These are phyloP conservation scores for Cladobotryum mycophilum DNA, from an alignment of 2,329 filamentous ascomycete species.

Conservation along the genomic window DNA sequence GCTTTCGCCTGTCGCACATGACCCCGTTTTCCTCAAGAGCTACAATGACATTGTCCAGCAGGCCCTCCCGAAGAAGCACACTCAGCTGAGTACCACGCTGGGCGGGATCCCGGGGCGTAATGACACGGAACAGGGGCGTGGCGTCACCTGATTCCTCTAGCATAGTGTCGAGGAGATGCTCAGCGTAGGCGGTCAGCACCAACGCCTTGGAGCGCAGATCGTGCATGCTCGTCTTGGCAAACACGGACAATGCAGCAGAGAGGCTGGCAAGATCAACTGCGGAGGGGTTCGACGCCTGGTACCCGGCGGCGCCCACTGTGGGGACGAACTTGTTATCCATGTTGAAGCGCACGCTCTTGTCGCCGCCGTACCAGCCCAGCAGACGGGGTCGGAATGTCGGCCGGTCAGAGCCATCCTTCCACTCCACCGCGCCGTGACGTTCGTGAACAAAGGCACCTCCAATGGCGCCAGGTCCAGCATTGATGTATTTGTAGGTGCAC, in stretches of 20 bases:
- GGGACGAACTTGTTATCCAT: conserved; percentile 81
- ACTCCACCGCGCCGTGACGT: conserved; percentile 54
- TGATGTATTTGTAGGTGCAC: conserved; percentile 95
- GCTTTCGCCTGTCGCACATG: conserved; percentile 76
- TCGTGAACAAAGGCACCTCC: conserved; percentile 77
- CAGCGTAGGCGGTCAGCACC: conserved; percentile 68
- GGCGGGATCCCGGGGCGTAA: conserved; percentile 63
- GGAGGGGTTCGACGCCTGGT: conserved; percentile 77
- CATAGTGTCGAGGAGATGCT: conserved; percentile 53
- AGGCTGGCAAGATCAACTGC: conserved; percentile 73
- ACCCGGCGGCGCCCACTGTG: conserved; percentile 71
- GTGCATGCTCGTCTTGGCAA: conserved; percentile 63
- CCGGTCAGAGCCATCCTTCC: conserved; percentile 27
- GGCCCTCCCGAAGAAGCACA: conserved; percentile 58
- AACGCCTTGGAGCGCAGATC: conserved; percentile 65
- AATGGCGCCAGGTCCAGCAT: conserved; percentile 76
- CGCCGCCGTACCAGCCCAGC: conserved; percentile 81
- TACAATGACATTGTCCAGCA: conserved; percentile 62
- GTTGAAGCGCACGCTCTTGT: conserved; percentile 68
- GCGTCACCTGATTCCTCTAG: conserved; percentile 24
- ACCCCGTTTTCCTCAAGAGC: conserved; percentile 63
- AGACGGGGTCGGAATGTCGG: conserved; percentile 57
- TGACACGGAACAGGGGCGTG: conserved; percentile 46
- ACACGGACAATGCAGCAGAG: conserved; percentile 65
- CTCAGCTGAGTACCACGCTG: conserved; percentile 77